Evolutionary conservation across 2,329 filamentous ascomycete genomes (phyloP).

Genomic region (Gremmenia infestans): DNA sequence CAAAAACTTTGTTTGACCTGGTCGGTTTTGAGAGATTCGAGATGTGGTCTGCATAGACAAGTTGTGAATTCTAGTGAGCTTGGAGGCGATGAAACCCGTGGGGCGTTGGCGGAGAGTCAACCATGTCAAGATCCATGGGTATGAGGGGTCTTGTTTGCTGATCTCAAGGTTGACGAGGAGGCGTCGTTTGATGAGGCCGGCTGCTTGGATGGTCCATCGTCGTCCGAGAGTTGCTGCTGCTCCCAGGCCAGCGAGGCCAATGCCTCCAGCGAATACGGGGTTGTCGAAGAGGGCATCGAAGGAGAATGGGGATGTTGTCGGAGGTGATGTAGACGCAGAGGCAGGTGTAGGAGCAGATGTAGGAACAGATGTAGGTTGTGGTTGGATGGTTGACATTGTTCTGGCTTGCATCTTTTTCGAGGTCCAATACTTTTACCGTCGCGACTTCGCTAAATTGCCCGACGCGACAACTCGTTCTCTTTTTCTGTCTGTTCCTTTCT

Average conservation of each 20-base stretch:
- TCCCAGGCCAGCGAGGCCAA: conserved; percentile 86
- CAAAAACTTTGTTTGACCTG: conserved; percentile 73
- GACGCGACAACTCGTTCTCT: too few species aligned
- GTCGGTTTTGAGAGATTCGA: conserved; percentile 60
- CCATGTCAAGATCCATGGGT: conserved; percentile 92
- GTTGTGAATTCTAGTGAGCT: conserved; percentile 56
- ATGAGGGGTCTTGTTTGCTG: conserved; percentile 87
- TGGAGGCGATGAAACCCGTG: conserved; percentile 40
- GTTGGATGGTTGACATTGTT: too few species aligned
- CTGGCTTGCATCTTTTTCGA: too few species aligned
- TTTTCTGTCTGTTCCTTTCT: too few species aligned
- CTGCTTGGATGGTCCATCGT: conserved; percentile 66
- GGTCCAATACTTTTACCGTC: too few species aligned
- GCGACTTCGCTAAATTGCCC: too few species aligned
- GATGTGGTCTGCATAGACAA: conserved; percentile 53
- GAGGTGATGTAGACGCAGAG: background rate
- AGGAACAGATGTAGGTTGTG: too few species aligned
- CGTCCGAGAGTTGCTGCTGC: conserved; percentile 77
- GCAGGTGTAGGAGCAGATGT: too few species aligned
- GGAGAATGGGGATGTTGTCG: conserved; percentile 33
- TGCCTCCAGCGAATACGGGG: conserved; percentile 64
- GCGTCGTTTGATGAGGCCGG: conserved; percentile 72
- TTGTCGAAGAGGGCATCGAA: conserved; percentile 59
- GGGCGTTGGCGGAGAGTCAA: conserved; percentile 74
- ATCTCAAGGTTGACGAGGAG: conserved; percentile 96